Evolutionary conservation across 108 stramenopile genomes (phyloP), one percentile per base, ranked within the genome.

Genomic region (Nannochloropsis salina): DNA sequence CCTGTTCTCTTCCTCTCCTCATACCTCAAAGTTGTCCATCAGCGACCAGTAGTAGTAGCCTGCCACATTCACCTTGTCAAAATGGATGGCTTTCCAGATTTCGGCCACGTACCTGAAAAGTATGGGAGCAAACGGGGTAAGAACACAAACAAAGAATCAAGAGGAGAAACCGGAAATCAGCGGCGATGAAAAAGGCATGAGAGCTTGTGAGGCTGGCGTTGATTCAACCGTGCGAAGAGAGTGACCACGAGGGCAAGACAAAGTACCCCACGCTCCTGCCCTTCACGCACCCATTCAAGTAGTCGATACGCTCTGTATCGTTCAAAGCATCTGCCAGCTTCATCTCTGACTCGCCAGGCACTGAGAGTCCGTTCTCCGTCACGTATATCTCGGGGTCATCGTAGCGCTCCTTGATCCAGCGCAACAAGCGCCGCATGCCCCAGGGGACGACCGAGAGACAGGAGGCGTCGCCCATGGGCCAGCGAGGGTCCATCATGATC

Each of bases 21-120:
- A 12, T 51, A 51, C 84, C 86, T 86, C 97, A 86, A 96, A 97
- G 82, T 96, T 97, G 87, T 96, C 95, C 92, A 98, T 92, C 44
- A 98, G 90, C 83, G 91, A 92, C 97, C 97, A 98, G 42, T 95
- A 95, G 92, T 95, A 98, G 87, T 96, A 98, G 42, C 95, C 97
- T 41, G 85, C 84, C 42, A 98, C 87, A 43, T 93, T 89, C 10
- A 94, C 95, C 41, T 95, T 51, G 47, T 51, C 96, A 15, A 90
- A 61, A 22, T 90, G 42, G 31, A 90, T 85, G 44, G 89, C 86
- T 10, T 51, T n/a, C 43, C 82, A 80, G 87, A 88, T 81, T 44
- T 84, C 89, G 8, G 80, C 42, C 8, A 90, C 82, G 47, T 89
- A 87, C 5, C 21, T 41, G 44, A 11, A 44, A 10, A 84, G 43